phyloP scores from a whole-genome alignment of 139 green algal genomes.

The Chlamydomonas schloesseri region DNA sequence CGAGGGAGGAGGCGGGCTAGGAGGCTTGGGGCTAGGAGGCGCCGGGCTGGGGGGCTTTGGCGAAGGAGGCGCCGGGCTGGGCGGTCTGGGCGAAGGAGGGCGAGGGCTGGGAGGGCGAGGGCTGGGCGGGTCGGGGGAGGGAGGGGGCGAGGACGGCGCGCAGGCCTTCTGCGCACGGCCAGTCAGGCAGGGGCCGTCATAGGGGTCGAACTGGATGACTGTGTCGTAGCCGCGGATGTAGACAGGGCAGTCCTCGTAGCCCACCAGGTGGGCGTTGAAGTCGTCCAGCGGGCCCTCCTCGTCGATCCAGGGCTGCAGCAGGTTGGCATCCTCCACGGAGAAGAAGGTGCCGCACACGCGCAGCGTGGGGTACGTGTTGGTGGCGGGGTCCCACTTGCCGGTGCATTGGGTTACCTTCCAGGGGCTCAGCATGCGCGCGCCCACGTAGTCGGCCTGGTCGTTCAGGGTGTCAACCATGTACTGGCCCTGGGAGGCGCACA shows the following conservation, averaged over 20 bases:
- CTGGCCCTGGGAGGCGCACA: not conserved
- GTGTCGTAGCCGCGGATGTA: not conserved
- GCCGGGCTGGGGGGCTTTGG: not conserved
- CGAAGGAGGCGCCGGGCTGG: conserved; percentile 4
- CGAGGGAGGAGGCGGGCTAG: not conserved
- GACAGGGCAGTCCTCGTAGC: not conserved
- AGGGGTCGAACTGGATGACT: not conserved
- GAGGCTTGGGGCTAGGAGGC: not conserved
- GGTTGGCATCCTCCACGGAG: not conserved
- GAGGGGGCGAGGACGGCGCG: conserved; percentile 1
- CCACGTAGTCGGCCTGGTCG: not conserved
- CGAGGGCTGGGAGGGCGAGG: not conserved
- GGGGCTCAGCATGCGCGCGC: not conserved
- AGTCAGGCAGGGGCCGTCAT: not conserved
- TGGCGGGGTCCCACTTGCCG: not conserved
- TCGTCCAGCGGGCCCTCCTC: not conserved
- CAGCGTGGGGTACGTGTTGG: not conserved
- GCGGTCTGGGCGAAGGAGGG: no score
- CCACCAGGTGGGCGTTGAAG: no score
- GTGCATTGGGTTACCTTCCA: not conserved
- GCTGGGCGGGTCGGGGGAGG: not conserved
- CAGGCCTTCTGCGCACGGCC: not conserved
- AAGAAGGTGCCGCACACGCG: not conserved
- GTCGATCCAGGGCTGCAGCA: not conserved
- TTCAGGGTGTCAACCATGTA: not conserved